phyloP scores from a whole-genome alignment of 371 early-diverging fungal genomes.

The Syncephalastrum contaminatum region DNA sequence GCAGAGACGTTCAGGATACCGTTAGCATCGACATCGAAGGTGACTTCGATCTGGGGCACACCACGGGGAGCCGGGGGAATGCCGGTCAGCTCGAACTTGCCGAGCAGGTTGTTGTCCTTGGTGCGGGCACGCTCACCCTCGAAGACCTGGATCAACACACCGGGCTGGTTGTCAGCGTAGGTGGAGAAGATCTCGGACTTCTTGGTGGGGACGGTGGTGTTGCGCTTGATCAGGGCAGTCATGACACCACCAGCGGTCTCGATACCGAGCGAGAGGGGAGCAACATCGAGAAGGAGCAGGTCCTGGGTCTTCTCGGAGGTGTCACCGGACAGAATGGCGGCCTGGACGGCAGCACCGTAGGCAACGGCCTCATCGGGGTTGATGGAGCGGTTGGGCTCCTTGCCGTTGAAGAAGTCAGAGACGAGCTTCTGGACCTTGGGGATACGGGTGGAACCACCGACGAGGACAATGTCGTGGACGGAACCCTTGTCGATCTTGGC shows the following conservation, averaged over 20 bases:
- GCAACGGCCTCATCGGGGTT: conserved; percentile 97
- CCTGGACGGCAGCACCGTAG: conserved; percentile 95
- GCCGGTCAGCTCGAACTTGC: conserved; percentile 95
- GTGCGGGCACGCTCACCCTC: conserved; percentile 98
- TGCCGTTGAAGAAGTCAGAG: conserved; percentile 90
- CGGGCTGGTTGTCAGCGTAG: conserved; percentile 97
- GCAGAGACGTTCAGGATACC: conserved; percentile 94
- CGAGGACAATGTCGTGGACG: conserved; percentile 96
- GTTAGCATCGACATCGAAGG: conserved; percentile 94
- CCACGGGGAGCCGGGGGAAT: conserved; percentile 90
- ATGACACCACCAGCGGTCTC: conserved; percentile 98
- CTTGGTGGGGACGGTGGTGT: conserved; percentile 97
- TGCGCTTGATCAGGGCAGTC: conserved; percentile 95
- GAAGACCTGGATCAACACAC: conserved; percentile 96
- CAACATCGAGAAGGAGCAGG: conserved; percentile 87
- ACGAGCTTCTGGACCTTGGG: conserved; percentile 99
- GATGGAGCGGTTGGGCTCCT: conserved; percentile 82
- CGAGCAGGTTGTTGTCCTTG: conserved; percentile 95
- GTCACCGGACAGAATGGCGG: conserved; percentile 79
- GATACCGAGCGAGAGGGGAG: conserved; percentile 91
- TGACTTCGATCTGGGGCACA: conserved; percentile 88
- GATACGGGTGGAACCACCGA: conserved; percentile 99
- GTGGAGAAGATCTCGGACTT: conserved; percentile 98
- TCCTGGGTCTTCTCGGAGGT: conserved; percentile 72
- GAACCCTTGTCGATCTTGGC: conserved; percentile 89